Conservation (phyloP, 257 asterid species). For the Anisodus acutangulus region DNA sequence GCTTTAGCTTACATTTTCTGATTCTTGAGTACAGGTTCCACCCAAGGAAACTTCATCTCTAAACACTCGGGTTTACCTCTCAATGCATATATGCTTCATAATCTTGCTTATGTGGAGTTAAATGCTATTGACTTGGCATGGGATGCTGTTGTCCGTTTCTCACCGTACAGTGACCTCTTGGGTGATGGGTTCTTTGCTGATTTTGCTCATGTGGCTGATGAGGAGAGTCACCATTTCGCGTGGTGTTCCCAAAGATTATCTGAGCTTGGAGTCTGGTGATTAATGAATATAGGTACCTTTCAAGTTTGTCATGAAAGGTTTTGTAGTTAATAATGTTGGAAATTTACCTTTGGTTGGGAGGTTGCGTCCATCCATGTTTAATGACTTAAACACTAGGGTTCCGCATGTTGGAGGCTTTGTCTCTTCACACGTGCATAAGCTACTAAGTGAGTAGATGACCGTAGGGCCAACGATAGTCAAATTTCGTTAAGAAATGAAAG, state of each 20-base stretch:
- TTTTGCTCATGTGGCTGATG: conserved; percentile 97
- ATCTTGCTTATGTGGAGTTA: conserved; percentile 95
- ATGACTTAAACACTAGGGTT: too few species aligned
- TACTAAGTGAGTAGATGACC: too few species aligned
- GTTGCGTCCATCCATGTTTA: too few species aligned
- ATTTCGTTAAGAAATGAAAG: too few species aligned
- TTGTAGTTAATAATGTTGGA: conserved; percentile 33
- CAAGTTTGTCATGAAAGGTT: background rate
- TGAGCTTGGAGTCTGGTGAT: conserved; percentile 91
- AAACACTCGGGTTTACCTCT: conserved; percentile 75
- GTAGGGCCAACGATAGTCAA: too few species aligned
- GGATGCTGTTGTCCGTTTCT: conserved; percentile 97
- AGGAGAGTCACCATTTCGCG: conserved; percentile 90
- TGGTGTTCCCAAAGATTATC: conserved; percentile 93
- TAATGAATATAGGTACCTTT: conserved; percentile 41
- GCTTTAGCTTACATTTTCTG: conserved; percentile 20
- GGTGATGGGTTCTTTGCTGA: conserved; percentile 92
- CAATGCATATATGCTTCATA: conserved; percentile 91
- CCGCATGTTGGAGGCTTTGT: too few species aligned
- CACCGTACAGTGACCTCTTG: conserved; percentile 65
- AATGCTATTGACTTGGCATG: conserved; percentile 97
- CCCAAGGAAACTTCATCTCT: conserved; percentile 84
- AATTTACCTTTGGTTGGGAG: too few species aligned
- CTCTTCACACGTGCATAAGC: too few species aligned
- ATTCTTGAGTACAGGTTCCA: conserved; percentile 61